Evolutionary conservation across 2,329 filamentous ascomycete species (phyloP).

Genomic region (Aureobasidium melanogenum): DNA sequence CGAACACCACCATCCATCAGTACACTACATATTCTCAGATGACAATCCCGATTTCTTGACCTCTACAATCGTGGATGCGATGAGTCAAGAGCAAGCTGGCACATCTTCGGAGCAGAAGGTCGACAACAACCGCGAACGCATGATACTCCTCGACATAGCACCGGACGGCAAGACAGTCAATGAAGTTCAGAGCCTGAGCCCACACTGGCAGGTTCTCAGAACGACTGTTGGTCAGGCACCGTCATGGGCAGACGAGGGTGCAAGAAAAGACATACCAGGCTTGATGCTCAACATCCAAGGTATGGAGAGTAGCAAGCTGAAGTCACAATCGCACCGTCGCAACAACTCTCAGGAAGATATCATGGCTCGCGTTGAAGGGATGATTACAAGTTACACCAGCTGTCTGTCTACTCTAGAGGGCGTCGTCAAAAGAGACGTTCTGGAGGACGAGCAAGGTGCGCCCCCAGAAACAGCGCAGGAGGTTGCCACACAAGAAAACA

Average conservation of each 20-base stretch:
- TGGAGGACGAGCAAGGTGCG: background rate
- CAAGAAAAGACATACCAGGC: slow-evolving; percentile 27
- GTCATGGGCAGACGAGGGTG: slow-evolving; percentile 44
- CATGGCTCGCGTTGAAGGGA: slow-evolving; percentile 12
- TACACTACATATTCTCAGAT: slow-evolving; percentile 90
- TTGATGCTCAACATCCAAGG: slow-evolving; percentile 50
- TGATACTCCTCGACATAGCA: slow-evolving; percentile 47
- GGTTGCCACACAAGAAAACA: background rate
- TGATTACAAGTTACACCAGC: slow-evolving; percentile 11
- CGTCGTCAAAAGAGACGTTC: slow-evolving; percentile 9
- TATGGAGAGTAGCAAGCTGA: slow-evolving; percentile 5
- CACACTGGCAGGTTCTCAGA: slow-evolving; percentile 60
- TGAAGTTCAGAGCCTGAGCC: slow-evolving; percentile 62
- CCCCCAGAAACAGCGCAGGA: background rate
- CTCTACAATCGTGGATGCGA: slow-evolving; percentile 36
- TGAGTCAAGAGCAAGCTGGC: slow-evolving; percentile 9
- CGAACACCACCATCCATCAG: slow-evolving; percentile 71
- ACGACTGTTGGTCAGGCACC: slow-evolving; percentile 50
- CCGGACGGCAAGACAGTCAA: slow-evolving; percentile 45
- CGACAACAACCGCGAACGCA: slow-evolving; percentile 36
- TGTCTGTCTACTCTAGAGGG: slow-evolving; percentile 11
- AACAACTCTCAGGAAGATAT: slow-evolving; percentile 10
- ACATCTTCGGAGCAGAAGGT: background rate
- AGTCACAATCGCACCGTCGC: background rate
- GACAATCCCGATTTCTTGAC: slow-evolving; percentile 75